phyloP scores from a whole-genome alignment of 2,329 filamentous ascomycete species.

The Tolypocladium pustulatum region DNA sequence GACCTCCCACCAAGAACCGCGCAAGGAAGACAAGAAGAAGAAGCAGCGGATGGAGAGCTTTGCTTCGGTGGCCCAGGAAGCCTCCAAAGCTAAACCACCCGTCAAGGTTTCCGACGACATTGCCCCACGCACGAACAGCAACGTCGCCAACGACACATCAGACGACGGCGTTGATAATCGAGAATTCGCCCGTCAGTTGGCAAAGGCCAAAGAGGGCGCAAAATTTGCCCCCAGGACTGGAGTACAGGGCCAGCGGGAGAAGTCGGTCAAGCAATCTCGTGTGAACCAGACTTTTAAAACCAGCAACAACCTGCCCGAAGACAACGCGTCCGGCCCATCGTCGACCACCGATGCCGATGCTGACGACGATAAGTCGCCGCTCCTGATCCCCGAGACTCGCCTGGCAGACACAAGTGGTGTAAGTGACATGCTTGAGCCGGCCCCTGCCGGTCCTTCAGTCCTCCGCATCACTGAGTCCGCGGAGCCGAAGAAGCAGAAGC shows the following conservation, averaged over 20 bases:
- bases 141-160: conserved; percentile 25
- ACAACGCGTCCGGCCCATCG: conserved; percentile 44
- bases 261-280: conserved; percentile 60
- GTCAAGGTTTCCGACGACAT: conserved; percentile 14
- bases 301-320: conserved; percentile 18
- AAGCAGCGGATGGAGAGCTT: conserved; percentile 35
- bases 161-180: conserved; percentile 57
- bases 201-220: conserved; percentile 60
- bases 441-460: conserved; percentile 57
- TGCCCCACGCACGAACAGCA: conserved; percentile 12
- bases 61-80: conserved; percentile 23
- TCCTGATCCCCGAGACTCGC: conserved; percentile 50
- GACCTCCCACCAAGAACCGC: conserved; percentile 18
- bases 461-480: conserved; percentile 61
- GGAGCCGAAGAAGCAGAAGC: conserved; percentile 51
- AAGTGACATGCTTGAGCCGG: conserved; percentile 82
- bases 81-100: conserved; percentile 26
- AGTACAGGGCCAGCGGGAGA: conserved; percentile 52
- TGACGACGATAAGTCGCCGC: conserved; percentile 69
- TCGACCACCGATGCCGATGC: conserved; percentile 66
- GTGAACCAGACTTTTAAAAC: conserved; percentile 39
- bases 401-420: conserved; percentile 58
- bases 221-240: conserved; percentile 44
- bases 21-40: conserved; percentile 33
- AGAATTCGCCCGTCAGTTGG: conserved; percentile 67